These are phyloP conservation scores for Venturia asperata DNA, from an alignment of 2,329 filamentous ascomycete genomes.

Conservation along the genomic window DNA sequence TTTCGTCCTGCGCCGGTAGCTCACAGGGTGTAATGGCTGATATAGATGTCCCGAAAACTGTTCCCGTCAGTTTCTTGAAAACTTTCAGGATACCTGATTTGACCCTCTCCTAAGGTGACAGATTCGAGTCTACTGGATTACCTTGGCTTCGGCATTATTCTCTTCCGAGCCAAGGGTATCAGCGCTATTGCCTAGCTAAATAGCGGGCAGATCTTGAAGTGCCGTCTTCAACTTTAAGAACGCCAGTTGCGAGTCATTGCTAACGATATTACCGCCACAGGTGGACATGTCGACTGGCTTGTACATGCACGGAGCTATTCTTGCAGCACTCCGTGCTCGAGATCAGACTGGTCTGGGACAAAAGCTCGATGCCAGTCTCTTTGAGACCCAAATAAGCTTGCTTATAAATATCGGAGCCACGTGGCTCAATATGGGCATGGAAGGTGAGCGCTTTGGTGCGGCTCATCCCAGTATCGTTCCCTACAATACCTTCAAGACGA, in stretches of 20 bases:
- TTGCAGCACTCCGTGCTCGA: slow-evolving; percentile 36
- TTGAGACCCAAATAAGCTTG: slow-evolving; percentile 39
- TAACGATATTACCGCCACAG: slow-evolving; percentile 18
- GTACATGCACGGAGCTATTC: slow-evolving; percentile 41
- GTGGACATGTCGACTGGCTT: slow-evolving; percentile 40
- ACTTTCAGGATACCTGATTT: background rate
- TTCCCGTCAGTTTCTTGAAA: background rate
- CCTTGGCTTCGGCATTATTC: background rate
- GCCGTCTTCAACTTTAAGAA: background rate
- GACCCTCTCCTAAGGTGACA: background rate
- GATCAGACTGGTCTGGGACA: slow-evolving; percentile 36
- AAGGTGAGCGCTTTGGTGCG: slow-evolving; percentile 40
- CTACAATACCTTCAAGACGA: slow-evolving; percentile 40
- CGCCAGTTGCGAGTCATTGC: background rate
- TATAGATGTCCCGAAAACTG: background rate
- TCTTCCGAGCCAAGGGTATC: background rate
- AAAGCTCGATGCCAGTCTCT: slow-evolving; percentile 40
- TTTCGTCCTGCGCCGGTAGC: background rate
- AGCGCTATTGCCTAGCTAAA: background rate
- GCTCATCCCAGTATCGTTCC: slow-evolving; percentile 43
- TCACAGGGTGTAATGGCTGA: background rate
- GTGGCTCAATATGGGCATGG: slow-evolving; percentile 35
- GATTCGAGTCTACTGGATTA: background rate
- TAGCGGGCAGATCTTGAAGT: background rate
- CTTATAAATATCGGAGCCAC: slow-evolving; percentile 38